These are phyloP conservation scores for Dryas integrifolia DNA, from an alignment of 331 rosid genomes.

Conservation along the genomic window DNA sequence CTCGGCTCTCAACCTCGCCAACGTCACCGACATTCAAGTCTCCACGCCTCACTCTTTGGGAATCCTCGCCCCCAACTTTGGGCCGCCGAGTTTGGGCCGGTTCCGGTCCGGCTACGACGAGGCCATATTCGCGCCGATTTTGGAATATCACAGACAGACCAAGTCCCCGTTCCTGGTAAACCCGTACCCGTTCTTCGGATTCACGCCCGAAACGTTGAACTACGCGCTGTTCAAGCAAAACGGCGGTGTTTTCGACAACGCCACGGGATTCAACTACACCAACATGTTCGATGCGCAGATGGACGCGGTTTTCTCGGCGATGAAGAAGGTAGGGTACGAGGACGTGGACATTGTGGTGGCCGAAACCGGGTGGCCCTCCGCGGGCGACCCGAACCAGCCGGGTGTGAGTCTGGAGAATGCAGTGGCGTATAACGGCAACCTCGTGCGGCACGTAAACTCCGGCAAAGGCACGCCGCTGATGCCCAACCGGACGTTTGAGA, in stretches of 20 bases:
- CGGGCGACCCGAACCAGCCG: constrained; percentile 67
- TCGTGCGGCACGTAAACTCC: constrained; percentile 58
- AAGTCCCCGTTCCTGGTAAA: constrained; percentile 67
- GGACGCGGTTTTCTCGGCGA: constrained; percentile 79
- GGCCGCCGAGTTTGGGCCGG: constrained; percentile 62
- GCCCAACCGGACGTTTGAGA: constrained; percentile 68
- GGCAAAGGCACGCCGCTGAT: constrained; percentile 79
- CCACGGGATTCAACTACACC: constrained; percentile 55
- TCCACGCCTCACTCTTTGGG: constrained; percentile 76
- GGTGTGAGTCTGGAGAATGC: constrained; percentile 65
- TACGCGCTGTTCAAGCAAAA: constrained; percentile 64
- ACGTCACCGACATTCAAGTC: constrained; percentile 50
- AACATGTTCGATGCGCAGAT: constrained; percentile 91
- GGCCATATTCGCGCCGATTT: constrained; percentile 58
- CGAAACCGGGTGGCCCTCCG: constrained; percentile 86
- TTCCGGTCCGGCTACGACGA: constrained; percentile 69
- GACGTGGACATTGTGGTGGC: constrained; percentile 70
- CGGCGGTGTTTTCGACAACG: constrained; percentile 62
- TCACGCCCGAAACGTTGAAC: constrained; percentile 34
- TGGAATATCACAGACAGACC: constrained; percentile 53
- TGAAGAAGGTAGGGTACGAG: constrained; percentile 68
- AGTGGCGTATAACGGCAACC: constrained; percentile 62
- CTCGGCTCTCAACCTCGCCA: constrained; percentile 48
- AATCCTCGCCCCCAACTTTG: constrained; percentile 50
- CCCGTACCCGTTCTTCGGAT: constrained; percentile 83